phyloP scores from a whole-genome alignment of 2,329 filamentous ascomycete species.

The Colletotrichum sp. region DNA sequence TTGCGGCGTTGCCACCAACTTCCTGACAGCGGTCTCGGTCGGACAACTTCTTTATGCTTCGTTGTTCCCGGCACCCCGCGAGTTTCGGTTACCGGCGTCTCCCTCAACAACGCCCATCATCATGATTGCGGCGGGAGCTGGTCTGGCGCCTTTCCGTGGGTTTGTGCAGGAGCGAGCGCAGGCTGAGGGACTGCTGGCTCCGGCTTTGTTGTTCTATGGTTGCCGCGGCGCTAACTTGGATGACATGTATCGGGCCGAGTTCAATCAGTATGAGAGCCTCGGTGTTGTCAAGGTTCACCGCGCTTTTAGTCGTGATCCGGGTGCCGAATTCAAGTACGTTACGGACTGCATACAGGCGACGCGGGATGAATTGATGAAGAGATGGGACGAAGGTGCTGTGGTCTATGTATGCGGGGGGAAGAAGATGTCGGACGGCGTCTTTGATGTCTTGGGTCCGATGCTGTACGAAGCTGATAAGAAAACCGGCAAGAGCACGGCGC shows the following conservation, averaged over 20 bases:
- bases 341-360: background rate
- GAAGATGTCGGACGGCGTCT: background rate
- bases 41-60: background rate
- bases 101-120: background rate
- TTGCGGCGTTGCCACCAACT: background rate
- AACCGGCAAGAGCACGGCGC: background rate
- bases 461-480: background rate
- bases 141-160: background rate
- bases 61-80: background rate
- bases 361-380: background rate
- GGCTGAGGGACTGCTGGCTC: slow-evolving; percentile 18
- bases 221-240: background rate
- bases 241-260: background rate
- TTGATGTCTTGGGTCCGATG: background rate
- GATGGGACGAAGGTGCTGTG: background rate
- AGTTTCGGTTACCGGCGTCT: background rate
- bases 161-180: background rate
- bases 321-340: background rate
- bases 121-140: background rate
- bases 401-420: background rate
- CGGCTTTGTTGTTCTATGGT: background rate
- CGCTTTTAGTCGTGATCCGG: background rate
- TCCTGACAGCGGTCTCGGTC: background rate
- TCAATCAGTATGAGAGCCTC: background rate
- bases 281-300: background rate